Conservation (phyloP, 306 rosid species). For the Vigna trinervia region DNA sequence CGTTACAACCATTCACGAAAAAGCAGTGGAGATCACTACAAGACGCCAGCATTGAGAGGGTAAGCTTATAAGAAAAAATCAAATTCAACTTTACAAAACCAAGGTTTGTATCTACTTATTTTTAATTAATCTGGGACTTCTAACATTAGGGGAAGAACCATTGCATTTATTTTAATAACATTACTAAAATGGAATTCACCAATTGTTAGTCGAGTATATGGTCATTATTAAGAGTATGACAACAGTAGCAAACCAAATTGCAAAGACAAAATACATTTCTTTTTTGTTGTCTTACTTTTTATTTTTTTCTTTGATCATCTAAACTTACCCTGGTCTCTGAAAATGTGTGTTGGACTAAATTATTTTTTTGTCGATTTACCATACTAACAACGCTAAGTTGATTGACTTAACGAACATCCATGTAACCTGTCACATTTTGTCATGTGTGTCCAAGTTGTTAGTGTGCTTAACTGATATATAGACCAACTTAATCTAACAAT, state of each 20-base stretch:
- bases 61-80: constrained; percentile 17
- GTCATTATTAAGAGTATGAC: constrained; percentile 1
- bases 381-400: neutral
- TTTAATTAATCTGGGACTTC: too few species aligned
- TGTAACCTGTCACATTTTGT: neutral
- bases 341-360: neutral
- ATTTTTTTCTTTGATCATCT: neutral
- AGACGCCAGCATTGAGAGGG: constrained; percentile 62
- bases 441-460: neutral
- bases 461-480: neutral
- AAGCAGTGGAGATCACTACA: constrained; percentile 75
- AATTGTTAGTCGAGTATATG: neutral
- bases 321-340: neutral
- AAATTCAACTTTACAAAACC: too few species aligned
- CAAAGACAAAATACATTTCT: neutral
- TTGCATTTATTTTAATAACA: neutral
- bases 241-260: neutral
- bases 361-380: neutral
- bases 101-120: too few species aligned
- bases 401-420: neutral
- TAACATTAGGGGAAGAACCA: neutral
- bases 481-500: too few species aligned
- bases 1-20: constrained; percentile 73
- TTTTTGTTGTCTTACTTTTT: neutral
- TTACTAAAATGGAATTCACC: neutral